A percentile compares a stretch with the other conserved stretches of the same genome.
Evolutionary conservation across 2,329 filamentous ascomycete species (phyloP).

Genomic region (Arthroderma sp.): DNA sequence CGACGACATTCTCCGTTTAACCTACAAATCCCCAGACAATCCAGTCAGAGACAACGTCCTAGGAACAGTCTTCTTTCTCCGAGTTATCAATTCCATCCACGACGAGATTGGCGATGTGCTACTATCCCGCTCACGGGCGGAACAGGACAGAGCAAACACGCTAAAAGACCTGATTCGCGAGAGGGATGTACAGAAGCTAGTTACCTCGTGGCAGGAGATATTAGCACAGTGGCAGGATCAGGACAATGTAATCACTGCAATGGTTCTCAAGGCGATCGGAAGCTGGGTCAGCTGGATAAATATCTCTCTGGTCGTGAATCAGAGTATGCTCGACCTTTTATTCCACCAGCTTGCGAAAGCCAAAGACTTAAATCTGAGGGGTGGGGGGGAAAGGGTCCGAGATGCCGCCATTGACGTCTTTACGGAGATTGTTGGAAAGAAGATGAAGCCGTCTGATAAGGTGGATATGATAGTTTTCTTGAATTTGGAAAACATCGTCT

Average conservation of each 20-base stretch:
- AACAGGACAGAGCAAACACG: slow-evolving; percentile 74
- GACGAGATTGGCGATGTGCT: slow-evolving; percentile 95
- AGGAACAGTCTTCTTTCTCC: slow-evolving; percentile 77
- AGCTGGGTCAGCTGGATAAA: slow-evolving; percentile 99
- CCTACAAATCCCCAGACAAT: slow-evolving; percentile 47
- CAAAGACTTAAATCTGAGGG: slow-evolving; percentile 45
- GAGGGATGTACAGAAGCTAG: slow-evolving; percentile 79
- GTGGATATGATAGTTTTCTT: slow-evolving; percentile 86
- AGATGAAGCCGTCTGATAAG: slow-evolving; percentile 92
- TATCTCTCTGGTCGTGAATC: slow-evolving; percentile 83
- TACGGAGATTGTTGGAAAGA: slow-evolving; percentile 92
- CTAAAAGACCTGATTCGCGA: slow-evolving; percentile 83
- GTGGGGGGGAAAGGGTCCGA: slow-evolving; percentile 70
- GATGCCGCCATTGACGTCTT: slow-evolving; percentile 90
- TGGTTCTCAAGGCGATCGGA: slow-evolving; percentile 81
- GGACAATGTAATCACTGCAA: slow-evolving; percentile 64
- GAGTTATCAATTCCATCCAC: slow-evolving; percentile 78
- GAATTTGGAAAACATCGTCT: slow-evolving; percentile 72
- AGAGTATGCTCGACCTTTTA: slow-evolving; percentile 71
- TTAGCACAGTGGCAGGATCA: slow-evolving; percentile 62
- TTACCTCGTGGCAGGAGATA: slow-evolving; percentile 82
- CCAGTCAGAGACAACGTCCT: slow-evolving; percentile 54
- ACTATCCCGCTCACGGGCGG: slow-evolving; percentile 61
- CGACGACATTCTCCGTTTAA: slow-evolving; percentile 73
- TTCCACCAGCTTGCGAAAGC: slow-evolving; percentile 77